Conservation (phyloP, 2,329 filamentous ascomycete species). For the Arthroderma sp. region DNA sequence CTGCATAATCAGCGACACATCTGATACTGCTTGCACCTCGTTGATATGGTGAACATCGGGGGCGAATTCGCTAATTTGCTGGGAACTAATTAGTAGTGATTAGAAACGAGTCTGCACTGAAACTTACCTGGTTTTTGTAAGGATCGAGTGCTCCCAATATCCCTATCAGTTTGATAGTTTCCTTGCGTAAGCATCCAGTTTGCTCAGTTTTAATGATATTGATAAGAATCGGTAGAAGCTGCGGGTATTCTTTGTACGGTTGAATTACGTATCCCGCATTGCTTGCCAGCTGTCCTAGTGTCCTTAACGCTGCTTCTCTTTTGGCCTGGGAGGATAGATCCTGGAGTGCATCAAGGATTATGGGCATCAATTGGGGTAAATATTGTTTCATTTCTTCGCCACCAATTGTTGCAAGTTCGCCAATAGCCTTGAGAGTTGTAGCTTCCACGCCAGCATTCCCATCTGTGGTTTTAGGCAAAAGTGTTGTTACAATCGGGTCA, state of each 20-base stretch:
- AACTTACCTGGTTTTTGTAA: conserved; percentile 68
- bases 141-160: conserved; percentile 90
- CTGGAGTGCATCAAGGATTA: conserved; percentile 86
- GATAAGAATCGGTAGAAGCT: conserved; percentile 82
- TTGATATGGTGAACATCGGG: conserved; percentile 64
- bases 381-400: conserved; percentile 89
- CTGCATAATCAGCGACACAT: conserved; percentile 96
- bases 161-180: conserved; percentile 93
- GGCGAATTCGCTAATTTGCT: conserved; percentile 76
- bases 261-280: conserved; percentile 97
- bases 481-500: conserved; percentile 84
- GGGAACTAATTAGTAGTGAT: conserved; percentile 5
- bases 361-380: conserved; percentile 82
- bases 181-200: conserved; percentile 69
- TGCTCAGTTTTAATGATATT: conserved; percentile 90
- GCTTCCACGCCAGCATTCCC: conserved; percentile 76
- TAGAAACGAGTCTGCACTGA: conserved; percentile 1
- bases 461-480: conserved; percentile 81
- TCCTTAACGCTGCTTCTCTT: conserved; percentile 78
- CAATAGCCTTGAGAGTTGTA: conserved; percentile 88
- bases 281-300: conserved; percentile 81
- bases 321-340: conserved; percentile 85
- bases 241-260: conserved; percentile 88
- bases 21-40: conserved; percentile 60
- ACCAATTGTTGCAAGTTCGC: conserved; percentile 84